Conservation (phyloP, 2,329 filamentous ascomycete species). For the Atkinsonella hypoxylon region DNA sequence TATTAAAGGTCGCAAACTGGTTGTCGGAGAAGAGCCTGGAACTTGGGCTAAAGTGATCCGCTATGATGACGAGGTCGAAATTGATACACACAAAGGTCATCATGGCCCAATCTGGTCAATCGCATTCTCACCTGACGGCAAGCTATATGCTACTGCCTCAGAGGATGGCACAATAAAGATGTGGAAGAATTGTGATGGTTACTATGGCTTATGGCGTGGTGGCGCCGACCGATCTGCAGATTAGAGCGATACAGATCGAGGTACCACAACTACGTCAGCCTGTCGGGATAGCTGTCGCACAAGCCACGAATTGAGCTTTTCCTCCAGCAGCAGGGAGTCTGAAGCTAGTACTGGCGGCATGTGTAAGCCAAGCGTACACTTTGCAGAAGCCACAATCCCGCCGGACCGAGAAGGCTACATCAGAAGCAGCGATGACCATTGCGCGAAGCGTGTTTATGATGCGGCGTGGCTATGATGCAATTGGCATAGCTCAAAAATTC, state of each 20-base stretch:
- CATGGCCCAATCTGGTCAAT: conserved; percentile 97
- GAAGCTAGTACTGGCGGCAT: conserved; percentile 3
- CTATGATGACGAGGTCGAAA: conserved; percentile 69
- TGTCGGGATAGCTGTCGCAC: conserved; percentile 4
- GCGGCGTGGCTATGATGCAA: neutral
- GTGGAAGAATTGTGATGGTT: conserved; percentile 59
- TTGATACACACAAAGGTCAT: conserved; percentile 92
- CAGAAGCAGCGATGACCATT: conserved; percentile 3
- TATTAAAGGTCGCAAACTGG: conserved; percentile 65
- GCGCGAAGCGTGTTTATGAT: neutral
- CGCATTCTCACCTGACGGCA: conserved; percentile 88
- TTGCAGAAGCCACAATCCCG: neutral
- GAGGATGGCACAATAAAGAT: conserved; percentile 98
- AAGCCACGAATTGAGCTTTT: conserved; percentile 8
- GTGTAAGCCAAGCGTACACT: neutral
- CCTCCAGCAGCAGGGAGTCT: conserved; percentile 8
- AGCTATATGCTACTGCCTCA: conserved; percentile 89
- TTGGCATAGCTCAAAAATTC: neutral
- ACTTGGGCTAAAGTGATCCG: conserved; percentile 96
- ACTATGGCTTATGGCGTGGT: conserved; percentile 52
- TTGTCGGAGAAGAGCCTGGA: conserved; percentile 82
- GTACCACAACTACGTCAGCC: conserved; percentile 2
- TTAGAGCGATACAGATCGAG: conserved; percentile 19
- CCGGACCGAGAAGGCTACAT: neutral
- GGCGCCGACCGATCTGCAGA: conserved; percentile 26